Conservation (phyloP, 352 stramenopile species). For the Globisporangium spinosum region DNA sequence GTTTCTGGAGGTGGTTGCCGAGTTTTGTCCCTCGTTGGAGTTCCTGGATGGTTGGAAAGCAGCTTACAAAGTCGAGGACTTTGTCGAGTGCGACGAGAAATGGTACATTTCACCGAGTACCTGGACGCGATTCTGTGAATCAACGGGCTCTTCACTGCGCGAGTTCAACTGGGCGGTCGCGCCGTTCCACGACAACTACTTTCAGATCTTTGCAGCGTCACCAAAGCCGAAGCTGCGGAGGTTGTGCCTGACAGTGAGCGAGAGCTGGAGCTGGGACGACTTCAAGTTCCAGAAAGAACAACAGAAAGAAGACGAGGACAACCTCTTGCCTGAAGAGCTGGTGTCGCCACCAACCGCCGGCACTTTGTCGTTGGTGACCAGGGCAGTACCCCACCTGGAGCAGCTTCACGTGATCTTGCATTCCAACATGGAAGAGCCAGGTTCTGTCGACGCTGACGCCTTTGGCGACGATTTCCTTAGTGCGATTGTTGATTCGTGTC, state of each 20-base stretch:
- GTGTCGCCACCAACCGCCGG: constrained; percentile 11
- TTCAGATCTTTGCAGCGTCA: constrained; percentile 7
- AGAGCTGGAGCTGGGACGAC: constrained; percentile 19
- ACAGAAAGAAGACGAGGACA: background rate
- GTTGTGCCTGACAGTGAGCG: constrained; percentile 14
- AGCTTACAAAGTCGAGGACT: constrained; percentile 13
- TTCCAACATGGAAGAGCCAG: constrained; percentile 10
- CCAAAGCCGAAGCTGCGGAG: constrained; percentile 11
- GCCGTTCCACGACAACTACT: constrained; percentile 17
- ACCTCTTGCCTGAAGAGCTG: constrained; percentile 1
- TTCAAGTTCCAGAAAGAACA: constrained; percentile 5
- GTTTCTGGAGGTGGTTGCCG: constrained; percentile 12
- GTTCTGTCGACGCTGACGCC: constrained; percentile 5
- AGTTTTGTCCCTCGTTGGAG: constrained; percentile 21
- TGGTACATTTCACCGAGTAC: constrained; percentile 12
- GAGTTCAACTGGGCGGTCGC: constrained; percentile 22
- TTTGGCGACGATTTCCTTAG: constrained; percentile 15
- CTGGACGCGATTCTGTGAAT: constrained; percentile 10
- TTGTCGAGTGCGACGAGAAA: constrained; percentile 24
- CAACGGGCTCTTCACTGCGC: background rate
- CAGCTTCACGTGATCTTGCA: constrained; percentile 17
- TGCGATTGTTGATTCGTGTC: constrained; percentile 3
- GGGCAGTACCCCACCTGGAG: constrained; percentile 1
- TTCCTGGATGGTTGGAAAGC: constrained; percentile 30
- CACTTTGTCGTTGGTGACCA: constrained; percentile 2